A percentile compares a stretch with the other conserved stretches of the same genome.
These are phyloP conservation scores for Penicillium cosmopolitanum DNA, from an alignment of 495 filamentous ascomycete species.

Conservation along the genomic window DNA sequence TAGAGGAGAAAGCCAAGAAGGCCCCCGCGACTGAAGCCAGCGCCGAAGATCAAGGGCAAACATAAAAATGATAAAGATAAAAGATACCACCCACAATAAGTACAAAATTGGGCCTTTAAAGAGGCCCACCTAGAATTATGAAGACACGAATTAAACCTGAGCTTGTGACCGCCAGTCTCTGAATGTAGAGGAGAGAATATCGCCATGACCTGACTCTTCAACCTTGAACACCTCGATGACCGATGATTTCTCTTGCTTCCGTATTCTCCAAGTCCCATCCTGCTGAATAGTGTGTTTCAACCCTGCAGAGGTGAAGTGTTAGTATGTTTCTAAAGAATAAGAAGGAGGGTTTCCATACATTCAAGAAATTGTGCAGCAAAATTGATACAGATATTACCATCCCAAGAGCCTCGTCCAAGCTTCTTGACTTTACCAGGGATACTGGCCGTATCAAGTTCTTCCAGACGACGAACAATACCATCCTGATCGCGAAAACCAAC, in stretches of 20 bases:
- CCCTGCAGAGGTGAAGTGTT: conserved; percentile 45
- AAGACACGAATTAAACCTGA: neutral
- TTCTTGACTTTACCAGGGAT: conserved; percentile 76
- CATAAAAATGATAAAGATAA: neutral
- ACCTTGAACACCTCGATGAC: conserved; percentile 72
- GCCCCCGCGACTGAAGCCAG: conserved; percentile 4
- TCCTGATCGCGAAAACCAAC: conserved; percentile 80
- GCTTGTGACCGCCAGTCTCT: conserved; percentile 64
- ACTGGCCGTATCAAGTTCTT: conserved; percentile 75
- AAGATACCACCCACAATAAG: neutral
- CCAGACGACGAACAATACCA: conserved; percentile 69
- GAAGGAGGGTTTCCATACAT: conserved; percentile 48
- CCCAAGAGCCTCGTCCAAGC: conserved; percentile 69
- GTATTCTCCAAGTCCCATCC: conserved; percentile 83
- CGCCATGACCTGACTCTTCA: conserved; percentile 73
- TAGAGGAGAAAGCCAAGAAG: conserved; percentile 22
- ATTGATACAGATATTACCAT: conserved; percentile 89
- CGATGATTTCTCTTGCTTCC: conserved; percentile 56
- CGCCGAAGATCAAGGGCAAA: neutral
- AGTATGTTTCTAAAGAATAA: neutral
- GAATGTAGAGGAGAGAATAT: conserved; percentile 77
- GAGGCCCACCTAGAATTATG: neutral
- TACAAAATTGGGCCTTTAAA: neutral
- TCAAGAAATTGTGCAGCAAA: conserved; percentile 77
- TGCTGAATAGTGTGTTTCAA: conserved; percentile 65